Percentiles rank a stretch among this genome's conserved stretches.
These are phyloP conservation scores for Penicillium hordei DNA, from an alignment of 2,329 filamentous ascomycete species.

Conservation along the genomic window DNA sequence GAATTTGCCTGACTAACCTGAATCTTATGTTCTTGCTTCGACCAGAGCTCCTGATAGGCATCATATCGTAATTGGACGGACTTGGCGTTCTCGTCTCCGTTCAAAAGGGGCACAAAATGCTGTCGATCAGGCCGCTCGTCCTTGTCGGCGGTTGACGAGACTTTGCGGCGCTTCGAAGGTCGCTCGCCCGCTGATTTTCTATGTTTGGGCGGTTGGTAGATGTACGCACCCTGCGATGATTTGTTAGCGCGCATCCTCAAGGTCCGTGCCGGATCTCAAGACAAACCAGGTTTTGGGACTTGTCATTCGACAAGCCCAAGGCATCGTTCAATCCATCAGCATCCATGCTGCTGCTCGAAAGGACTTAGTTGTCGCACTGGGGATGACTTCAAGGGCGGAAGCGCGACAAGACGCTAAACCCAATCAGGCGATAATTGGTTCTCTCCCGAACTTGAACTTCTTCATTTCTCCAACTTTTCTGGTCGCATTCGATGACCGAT, in stretches of 20 bases:
- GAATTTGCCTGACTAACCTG: constrained; percentile 30
- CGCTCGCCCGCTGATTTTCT: constrained; percentile 40
- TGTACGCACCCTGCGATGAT: constrained; percentile 57
- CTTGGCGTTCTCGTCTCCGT: constrained; percentile 37
- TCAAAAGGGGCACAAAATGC: constrained; percentile 42
- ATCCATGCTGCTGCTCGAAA: constrained; percentile 19
- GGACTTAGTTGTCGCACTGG: constrained; percentile 14
- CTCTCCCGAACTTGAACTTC: constrained; percentile 24
- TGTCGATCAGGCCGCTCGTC: constrained; percentile 14
- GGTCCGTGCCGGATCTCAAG: background rate
- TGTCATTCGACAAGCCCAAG: constrained; percentile 28
- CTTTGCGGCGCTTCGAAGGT: constrained; percentile 59
- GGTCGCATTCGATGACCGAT: constrained; percentile 34
- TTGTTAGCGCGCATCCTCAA: constrained; percentile 17
- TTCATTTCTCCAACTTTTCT: constrained; percentile 13
- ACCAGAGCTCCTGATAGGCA: constrained; percentile 43
- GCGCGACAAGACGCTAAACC: constrained; percentile 33
- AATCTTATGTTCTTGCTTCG: constrained; percentile 40
- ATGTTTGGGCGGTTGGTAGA: constrained; percentile 57
- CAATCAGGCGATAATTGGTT: constrained; percentile 30
- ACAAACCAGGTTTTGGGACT: constrained; percentile 33
- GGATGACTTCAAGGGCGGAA: constrained; percentile 23
- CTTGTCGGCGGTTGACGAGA: constrained; percentile 41
- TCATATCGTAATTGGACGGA: constrained; percentile 38
- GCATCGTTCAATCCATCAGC: constrained; percentile 25